A percentile compares a stretch with the other conserved stretches of the same genome.
phyloP scores from a whole-genome alignment of 176 grass and related monocot genomes.

The Tillandsia fasciculata region DNA sequence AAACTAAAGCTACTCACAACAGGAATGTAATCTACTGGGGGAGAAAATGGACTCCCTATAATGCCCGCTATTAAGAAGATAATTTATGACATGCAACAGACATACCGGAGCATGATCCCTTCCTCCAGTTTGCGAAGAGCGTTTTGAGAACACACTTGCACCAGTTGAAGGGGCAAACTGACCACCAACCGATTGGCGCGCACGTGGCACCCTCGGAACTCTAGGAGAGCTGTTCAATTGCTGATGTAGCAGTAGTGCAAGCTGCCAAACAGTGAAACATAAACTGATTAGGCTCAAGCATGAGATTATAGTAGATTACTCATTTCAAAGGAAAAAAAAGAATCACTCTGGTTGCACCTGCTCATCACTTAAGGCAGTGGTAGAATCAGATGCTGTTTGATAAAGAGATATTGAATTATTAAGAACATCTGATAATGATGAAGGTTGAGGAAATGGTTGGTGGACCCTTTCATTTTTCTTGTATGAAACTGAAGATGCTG shows the following conservation, averaged over 20 bases:
- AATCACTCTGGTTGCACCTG: slow-evolving; percentile 41
- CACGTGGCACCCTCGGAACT: slow-evolving; percentile 88
- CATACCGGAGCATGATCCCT: slow-evolving; percentile 62
- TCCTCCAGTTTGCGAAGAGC: slow-evolving; percentile 60
- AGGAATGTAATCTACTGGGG: no score
- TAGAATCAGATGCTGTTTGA: slow-evolving; percentile 33
- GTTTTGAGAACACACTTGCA: slow-evolving; percentile 64
- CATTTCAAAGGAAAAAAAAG: background rate
- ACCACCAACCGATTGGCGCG: slow-evolving; percentile 52
- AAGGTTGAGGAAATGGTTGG: slow-evolving; percentile 32
- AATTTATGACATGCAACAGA: slow-evolving; percentile 11
- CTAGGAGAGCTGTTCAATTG: slow-evolving; percentile 98
- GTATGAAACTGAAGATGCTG: slow-evolving; percentile 33
- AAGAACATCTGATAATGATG: slow-evolving; percentile 35
- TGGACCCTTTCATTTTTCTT: slow-evolving; percentile 67
- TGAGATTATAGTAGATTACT: background rate
- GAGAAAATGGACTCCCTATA: no score
- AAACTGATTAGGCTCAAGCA: slow-evolving; percentile 23
- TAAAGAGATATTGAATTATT: slow-evolving; percentile 37
- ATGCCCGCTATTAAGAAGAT: background rate
- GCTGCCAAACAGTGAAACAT: slow-evolving; percentile 40
- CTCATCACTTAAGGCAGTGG: slow-evolving; percentile 81
- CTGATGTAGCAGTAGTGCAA: slow-evolving; percentile 91
- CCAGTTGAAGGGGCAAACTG: slow-evolving; percentile 46
- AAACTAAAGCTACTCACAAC: slow-evolving; percentile 7